These are phyloP conservation scores for Penicillium tannophilum DNA, from an alignment of 495 filamentous ascomycete species.

Conservation along the genomic window DNA sequence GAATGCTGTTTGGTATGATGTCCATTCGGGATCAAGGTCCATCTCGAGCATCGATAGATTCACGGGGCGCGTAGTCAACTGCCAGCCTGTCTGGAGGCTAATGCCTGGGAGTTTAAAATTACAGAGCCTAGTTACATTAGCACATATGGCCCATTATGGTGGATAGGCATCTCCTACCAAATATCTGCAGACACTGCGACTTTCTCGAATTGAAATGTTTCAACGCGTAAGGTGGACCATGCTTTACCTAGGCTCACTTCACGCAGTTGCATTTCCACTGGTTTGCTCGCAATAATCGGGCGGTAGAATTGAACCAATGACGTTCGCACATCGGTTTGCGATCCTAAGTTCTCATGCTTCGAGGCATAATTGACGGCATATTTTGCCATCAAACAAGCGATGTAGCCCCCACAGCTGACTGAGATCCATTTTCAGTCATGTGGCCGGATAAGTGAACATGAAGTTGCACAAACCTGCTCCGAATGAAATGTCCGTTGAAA, in stretches of 20 bases:
- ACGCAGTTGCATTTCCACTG: background rate
- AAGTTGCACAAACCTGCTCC: background rate
- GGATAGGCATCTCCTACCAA: background rate
- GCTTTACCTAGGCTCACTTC: constrained; percentile 1
- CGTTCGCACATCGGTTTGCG: background rate
- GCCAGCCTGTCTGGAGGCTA: constrained; percentile 1
- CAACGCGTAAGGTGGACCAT: background rate
- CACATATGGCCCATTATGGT: background rate
- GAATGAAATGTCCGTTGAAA: constrained; percentile 1
- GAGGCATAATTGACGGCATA: background rate
- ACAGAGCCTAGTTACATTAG: background rate
- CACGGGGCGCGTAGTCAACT: background rate
- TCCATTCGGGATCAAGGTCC: constrained; percentile 1
- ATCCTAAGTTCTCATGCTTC: background rate
- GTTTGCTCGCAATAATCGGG: background rate
- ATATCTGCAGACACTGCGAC: background rate
- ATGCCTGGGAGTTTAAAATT: background rate
- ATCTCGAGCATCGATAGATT: background rate
- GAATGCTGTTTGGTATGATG: constrained; percentile 4
- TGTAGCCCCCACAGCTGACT: constrained; percentile 2
- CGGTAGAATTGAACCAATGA: background rate
- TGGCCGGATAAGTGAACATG: too few species aligned
- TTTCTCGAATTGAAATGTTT: background rate
- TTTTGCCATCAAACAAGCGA: background rate
- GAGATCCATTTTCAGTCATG: background rate